phyloP scores from a whole-genome alignment of 306 rosid genomes.

The Gastrolobium villosum region DNA sequence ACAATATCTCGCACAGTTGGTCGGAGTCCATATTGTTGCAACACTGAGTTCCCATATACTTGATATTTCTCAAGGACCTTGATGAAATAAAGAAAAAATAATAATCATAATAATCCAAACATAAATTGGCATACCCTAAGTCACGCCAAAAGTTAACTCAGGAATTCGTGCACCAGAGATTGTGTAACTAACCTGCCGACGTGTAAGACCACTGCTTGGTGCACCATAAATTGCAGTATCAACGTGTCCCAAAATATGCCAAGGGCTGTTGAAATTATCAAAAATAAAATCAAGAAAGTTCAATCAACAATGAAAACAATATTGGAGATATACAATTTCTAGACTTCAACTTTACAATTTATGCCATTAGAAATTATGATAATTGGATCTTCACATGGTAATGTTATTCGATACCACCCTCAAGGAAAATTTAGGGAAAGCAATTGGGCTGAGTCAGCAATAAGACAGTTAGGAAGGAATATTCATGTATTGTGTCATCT shows the following conservation, averaged over 20 bases:
- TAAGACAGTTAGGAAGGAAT: too few relatives aligned
- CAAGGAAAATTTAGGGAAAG: too few relatives aligned
- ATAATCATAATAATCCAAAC: neutral
- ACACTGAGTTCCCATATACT: conserved; percentile 86
- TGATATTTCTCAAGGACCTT: conserved; percentile 86
- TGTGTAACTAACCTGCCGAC: conserved; percentile 82
- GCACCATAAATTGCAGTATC: conserved; percentile 87
- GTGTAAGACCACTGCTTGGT: conserved; percentile 76
- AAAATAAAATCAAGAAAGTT: conserved; percentile 30
- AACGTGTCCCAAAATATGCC: conserved; percentile 86
- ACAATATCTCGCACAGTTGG: conserved; percentile 85
- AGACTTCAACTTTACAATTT: conserved; percentile 25
- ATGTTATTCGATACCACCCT: too few relatives aligned
- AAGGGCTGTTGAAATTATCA: conserved; percentile 72
- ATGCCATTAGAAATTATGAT: conserved; percentile 29
- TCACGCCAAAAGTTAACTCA: conserved; percentile 14
- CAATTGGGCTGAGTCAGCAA: too few relatives aligned
- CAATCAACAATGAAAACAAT: conserved; percentile 39
- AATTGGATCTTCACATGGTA: conserved; percentile 6
- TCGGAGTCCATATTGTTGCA: conserved; percentile 73
- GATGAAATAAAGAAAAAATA: conserved; percentile 21
- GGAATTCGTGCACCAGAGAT: conserved; percentile 45
- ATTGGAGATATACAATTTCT: conserved; percentile 10
- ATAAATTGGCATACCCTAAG: conserved; percentile 3
- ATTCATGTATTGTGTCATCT: too few relatives aligned